phyloP scores from a whole-genome alignment of 805 yeast species.

The Yamadazyma ubonensis region DNA sequence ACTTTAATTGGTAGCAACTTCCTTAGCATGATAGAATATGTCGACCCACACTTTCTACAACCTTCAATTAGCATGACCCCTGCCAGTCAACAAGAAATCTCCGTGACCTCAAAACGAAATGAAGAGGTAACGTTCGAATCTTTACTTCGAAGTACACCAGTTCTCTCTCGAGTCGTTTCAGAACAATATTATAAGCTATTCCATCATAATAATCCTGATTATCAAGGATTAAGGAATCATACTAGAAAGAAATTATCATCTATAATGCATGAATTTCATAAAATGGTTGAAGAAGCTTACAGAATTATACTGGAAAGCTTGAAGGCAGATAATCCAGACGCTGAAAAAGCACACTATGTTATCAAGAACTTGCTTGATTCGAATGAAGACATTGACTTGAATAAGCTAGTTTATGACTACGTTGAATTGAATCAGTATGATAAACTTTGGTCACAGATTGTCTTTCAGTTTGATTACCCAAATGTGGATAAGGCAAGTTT shows the following conservation, averaged over 20 bases:
- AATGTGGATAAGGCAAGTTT: constrained; percentile 20
- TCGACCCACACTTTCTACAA: constrained; percentile 9
- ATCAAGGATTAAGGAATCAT: constrained; percentile 29
- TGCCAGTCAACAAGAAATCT: background rate
- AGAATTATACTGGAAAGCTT: constrained; percentile 39
- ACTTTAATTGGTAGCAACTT: constrained; percentile 48
- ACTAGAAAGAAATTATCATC: constrained; percentile 25
- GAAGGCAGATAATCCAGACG: constrained; percentile 31
- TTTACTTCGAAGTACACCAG: constrained; percentile 36
- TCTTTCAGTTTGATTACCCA: constrained; percentile 31
- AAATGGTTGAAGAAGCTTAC: constrained; percentile 35
- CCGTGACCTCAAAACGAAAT: background rate
- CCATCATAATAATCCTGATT: constrained; percentile 40
- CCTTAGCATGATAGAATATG: constrained; percentile 9
- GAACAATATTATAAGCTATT: constrained; percentile 37
- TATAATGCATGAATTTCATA: constrained; percentile 31
- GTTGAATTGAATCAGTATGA: constrained; percentile 70
- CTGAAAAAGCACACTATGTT: constrained; percentile 32
- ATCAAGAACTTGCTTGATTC: constrained; percentile 29
- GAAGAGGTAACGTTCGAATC: constrained; percentile 32
- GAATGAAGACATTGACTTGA: constrained; percentile 46
- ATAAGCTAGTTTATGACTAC: constrained; percentile 60
- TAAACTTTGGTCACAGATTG: constrained; percentile 56
- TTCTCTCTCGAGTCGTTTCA: constrained; percentile 40
- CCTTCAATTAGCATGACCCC: background rate